These are phyloP conservation scores for Zasmidium angulare DNA, from an alignment of 2,329 filamentous ascomycete species.

Conservation along the genomic window DNA sequence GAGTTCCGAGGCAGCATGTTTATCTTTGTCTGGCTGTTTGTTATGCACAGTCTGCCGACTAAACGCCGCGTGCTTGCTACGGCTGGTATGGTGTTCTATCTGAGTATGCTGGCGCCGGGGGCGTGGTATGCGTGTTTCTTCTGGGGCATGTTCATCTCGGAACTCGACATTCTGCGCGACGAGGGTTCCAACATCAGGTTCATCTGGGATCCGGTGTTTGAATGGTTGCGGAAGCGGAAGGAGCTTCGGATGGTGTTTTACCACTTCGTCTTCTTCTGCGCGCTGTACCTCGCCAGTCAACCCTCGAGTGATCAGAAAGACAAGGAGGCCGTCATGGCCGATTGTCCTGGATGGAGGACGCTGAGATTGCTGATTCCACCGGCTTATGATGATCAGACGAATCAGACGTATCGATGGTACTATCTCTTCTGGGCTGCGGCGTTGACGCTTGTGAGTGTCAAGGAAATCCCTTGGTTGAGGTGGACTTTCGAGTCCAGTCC, in stretches of 20 bases:
- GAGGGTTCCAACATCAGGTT: constrained; percentile 15
- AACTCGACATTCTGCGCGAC: constrained; percentile 57
- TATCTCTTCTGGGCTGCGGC: constrained; percentile 60
- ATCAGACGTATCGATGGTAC: constrained; percentile 29
- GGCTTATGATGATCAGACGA: constrained; percentile 21
- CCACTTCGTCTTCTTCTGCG: constrained; percentile 21
- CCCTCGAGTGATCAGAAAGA: constrained; percentile 23
- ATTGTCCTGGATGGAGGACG: constrained; percentile 26
- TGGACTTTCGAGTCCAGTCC: constrained; percentile 25
- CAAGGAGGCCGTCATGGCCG: constrained; percentile 16
- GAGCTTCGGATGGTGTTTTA: constrained; percentile 15
- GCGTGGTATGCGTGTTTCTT: constrained; percentile 62
- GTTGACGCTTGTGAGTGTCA: constrained; percentile 21
- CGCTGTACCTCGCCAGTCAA: constrained; percentile 25
- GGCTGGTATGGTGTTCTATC: constrained; percentile 18
- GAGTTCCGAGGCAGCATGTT: constrained; percentile 65
- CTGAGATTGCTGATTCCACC: constrained; percentile 24
- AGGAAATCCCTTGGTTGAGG: constrained; percentile 26
- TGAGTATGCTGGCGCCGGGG: constrained; percentile 38
- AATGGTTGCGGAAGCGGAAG: constrained; percentile 14
- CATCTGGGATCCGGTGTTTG: constrained; percentile 20
- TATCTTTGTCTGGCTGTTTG: constrained; percentile 58
- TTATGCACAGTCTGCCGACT: constrained; percentile 41
- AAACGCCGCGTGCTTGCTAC: constrained; percentile 21
- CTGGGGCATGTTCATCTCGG: constrained; percentile 60